These are phyloP conservation scores for Termitomyces sp. DNA, from an alignment of 768 basidiomycete genomes.

Conservation along the genomic window DNA sequence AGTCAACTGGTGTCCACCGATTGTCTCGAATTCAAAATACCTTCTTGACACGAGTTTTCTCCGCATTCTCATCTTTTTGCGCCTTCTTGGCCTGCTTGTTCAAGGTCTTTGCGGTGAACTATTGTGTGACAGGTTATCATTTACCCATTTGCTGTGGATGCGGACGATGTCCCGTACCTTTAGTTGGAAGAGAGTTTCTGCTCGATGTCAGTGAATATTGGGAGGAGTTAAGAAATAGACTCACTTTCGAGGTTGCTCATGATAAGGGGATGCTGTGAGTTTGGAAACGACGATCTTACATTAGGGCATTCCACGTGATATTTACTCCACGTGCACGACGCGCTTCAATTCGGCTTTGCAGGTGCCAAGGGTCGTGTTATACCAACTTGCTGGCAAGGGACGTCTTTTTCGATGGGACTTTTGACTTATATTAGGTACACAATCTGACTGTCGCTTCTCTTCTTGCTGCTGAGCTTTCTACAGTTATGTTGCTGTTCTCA, in stretches of 20 bases:
- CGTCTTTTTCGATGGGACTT: constrained; percentile 38
- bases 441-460: background rate
- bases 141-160: background rate
- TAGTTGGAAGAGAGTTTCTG: constrained; percentile 98
- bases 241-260: constrained; percentile 91
- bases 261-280: constrained; percentile 13
- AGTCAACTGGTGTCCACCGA: background rate
- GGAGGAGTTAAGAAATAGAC: constrained; percentile 22
- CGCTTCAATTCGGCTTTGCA: background rate
- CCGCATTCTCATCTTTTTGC: constrained; percentile 86
- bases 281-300: background rate
- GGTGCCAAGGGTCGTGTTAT: background rate
- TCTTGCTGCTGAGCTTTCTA: background rate
- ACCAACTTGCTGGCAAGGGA: constrained; percentile 11
- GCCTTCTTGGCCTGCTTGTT: constrained; percentile 96
- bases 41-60: constrained; percentile 93
- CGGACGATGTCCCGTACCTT: constrained; percentile 53
- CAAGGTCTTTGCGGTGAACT: constrained; percentile 98
- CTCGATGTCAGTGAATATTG: constrained; percentile 23
- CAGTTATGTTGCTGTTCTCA: constrained; percentile 72
- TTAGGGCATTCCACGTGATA: constrained; percentile 14
- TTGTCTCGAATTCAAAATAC: constrained; percentile 27
- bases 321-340: constrained; percentile 8
- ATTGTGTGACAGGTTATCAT: background rate
- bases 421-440: constrained; percentile 59